Base-by-base conservation (phyloP, 1,139 yeast species). In the Geotrichum candidum region DNA sequence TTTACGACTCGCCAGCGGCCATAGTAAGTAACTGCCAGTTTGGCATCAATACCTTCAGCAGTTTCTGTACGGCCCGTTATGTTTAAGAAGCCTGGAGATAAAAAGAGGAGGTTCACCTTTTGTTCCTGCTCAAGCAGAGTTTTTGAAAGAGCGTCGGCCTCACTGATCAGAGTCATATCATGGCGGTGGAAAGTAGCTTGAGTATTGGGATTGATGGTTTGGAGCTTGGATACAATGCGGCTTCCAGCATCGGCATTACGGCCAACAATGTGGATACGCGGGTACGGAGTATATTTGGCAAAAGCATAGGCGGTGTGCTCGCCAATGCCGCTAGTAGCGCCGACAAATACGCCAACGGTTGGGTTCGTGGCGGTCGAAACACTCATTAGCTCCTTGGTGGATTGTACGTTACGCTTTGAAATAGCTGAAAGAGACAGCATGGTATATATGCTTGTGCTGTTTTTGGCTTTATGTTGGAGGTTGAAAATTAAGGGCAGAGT, bases 311-410 rank as follows among this genome's bases (percentile, higher is more conserved):
- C 73, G 5, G 73, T 68, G 61, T 66, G 61, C 55, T 69, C 69
- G 27, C 76, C 76, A 54, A 73, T 70, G 29, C 76, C 76, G 11
- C 67, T 63, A 11, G 76, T 72, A 6, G 69, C 76, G 11, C 76
- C 76, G 22, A 71, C 66, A 58, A 73, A 70, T 11, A 72, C 73
- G n/a, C 66, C 76, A 2, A 70, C 73, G 11, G 71, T 51, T 46
- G 56, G 48, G 35, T n/a, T 45, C 54, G 63, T 53, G 29, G 51
- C 52, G 2, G 60, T 41, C 22, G 53, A 51, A 33, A 25, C 27
- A 15, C 53, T 41, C 11, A 27, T 18, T 9, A 55, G 9, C n/a
- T 53, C 61, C 18, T 41, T 23, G 6, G 62, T 54, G 23, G 62
- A 46, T 33, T 41, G 53, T 15, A 53, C 35, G 23, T 59, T 59